phyloP scores from a whole-genome alignment of 805 yeast genomes.

The Candida khao-thaluensis region DNA sequence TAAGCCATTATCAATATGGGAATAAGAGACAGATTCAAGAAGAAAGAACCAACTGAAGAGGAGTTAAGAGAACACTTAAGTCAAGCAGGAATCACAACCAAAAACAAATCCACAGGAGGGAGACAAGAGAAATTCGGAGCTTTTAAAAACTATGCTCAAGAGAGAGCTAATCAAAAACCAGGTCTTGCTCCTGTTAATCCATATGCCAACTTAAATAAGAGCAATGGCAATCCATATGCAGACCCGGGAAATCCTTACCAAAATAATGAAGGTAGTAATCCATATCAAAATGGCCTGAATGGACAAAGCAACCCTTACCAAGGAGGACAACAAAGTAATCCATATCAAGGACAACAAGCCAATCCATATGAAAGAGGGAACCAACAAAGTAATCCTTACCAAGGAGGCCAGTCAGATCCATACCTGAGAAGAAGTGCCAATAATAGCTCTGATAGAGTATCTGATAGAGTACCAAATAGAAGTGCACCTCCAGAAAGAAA shows the following conservation, averaged over 20 bases:
- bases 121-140: constrained; percentile 53
- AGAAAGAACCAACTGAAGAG: constrained; percentile 50
- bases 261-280: constrained; percentile 4
- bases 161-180: constrained; percentile 32
- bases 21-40: constrained; percentile 44
- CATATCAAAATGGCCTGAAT: constrained; percentile 6
- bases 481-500: no score
- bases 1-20: constrained; percentile 34
- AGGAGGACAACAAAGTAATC: not conserved
- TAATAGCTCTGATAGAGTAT: not conserved
- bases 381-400: not conserved
- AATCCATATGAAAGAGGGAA: constrained; percentile 1
- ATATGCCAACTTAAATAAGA: constrained; percentile 30
- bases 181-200: constrained; percentile 44
- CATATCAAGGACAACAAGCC: not conserved
- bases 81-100: constrained; percentile 43
- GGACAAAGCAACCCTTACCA: not conserved
- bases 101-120: constrained; percentile 20
- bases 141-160: constrained; percentile 48
- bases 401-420: constrained; percentile 1
- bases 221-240: constrained; percentile 8
- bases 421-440: not conserved
- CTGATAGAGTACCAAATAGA: no score
- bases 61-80: constrained; percentile 43
- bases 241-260: constrained; percentile 1